These are phyloP conservation scores for Emericellopsis cladophorae DNA, from an alignment of 2,329 filamentous ascomycete genomes.

Conservation along the genomic window DNA sequence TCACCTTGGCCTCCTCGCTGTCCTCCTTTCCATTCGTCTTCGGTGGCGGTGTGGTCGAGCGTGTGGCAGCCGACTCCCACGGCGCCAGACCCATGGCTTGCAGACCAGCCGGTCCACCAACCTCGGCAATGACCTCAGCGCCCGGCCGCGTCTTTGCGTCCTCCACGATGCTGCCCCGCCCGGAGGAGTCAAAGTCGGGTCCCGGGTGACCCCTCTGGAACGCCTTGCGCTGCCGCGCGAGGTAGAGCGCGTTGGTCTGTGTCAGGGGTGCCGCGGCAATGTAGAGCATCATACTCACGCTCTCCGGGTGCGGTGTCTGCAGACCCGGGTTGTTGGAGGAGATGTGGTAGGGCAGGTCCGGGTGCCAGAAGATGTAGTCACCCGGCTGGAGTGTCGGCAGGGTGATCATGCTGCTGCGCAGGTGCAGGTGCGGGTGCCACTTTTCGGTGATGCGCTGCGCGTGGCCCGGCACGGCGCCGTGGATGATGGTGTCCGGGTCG, in stretches of 20 bases:
- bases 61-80: slow-evolving; percentile 26
- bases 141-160: slow-evolving; percentile 33
- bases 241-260: slow-evolving; percentile 43
- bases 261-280: slow-evolving; percentile 42
- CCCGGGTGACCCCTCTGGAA: slow-evolving; percentile 40
- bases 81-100: slow-evolving; percentile 46
- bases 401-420: slow-evolving; percentile 40
- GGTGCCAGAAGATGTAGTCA: slow-evolving; percentile 48
- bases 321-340: slow-evolving; percentile 22
- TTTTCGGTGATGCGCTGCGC: slow-evolving; percentile 44
- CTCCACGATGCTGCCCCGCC: slow-evolving; percentile 33
- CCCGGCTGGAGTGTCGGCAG: slow-evolving; percentile 40
- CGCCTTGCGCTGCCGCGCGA: slow-evolving; percentile 43
- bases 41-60: slow-evolving; percentile 13
- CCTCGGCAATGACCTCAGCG: slow-evolving; percentile 36
- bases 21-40: slow-evolving; percentile 1
- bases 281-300: slow-evolving; percentile 38
- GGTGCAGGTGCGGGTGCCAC: slow-evolving; percentile 43
- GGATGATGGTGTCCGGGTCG: slow-evolving; percentile 41
- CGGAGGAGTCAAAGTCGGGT: slow-evolving; percentile 42
- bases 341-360: slow-evolving; percentile 44
- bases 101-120: slow-evolving; percentile 35
- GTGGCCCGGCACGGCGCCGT: slow-evolving; percentile 44
- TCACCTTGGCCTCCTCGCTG: slow-evolving; percentile 4
- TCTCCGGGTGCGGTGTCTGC: slow-evolving; percentile 11